Evolutionary conservation across 345 rosid genomes (phyloP), one percentile per base, ranked within the genome.

Genomic region (Dipteronia sinensis): DNA sequence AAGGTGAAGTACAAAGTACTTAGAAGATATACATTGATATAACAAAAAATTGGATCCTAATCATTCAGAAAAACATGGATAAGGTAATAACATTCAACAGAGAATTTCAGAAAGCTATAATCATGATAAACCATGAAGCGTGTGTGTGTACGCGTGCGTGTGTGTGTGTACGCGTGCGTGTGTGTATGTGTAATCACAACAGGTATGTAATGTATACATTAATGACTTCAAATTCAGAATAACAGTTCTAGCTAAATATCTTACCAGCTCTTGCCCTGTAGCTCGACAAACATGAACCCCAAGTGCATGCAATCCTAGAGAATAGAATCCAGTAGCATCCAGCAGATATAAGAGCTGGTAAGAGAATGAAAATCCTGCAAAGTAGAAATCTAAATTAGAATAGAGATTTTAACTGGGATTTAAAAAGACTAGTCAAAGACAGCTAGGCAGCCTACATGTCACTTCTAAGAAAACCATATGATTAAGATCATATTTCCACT

Each of bases 281-380:
- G 98, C 99, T 85, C 99, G 95, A 86, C 98, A 93, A 79, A 97
- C 98, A 85, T 97, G 98, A 78, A 97, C 71, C 42, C 97, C 97
- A 69, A 97, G 96, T 58, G 91, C 96, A 84, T 97, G 98, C 77
- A 97, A 85, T 73, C 97, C 99, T 12, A 89, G 81, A 73, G 98
- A 93, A 85, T 92, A 97, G 86, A 94, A 97, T 69, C 96, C 93
- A 77, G 98, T 94, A 81, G 99, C 98, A 77, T 97, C 99, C 86
- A 97, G 84, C 58, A 97, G 88, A 85, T 94, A 97, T 80, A 97
- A 80, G 78, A 97, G 89, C 85, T 97, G 98, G 85, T 90, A 97
- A 66, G 92, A 83, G 76, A 97, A 97, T 12, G 97, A 91, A 74
- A 94, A 85, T 69, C 98, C 98, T 97, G 94, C 92, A 90, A 53